Evolutionary conservation across 1,284 basidiomycete species (phyloP).

Genomic region (Ceratobasidium sp.): DNA sequence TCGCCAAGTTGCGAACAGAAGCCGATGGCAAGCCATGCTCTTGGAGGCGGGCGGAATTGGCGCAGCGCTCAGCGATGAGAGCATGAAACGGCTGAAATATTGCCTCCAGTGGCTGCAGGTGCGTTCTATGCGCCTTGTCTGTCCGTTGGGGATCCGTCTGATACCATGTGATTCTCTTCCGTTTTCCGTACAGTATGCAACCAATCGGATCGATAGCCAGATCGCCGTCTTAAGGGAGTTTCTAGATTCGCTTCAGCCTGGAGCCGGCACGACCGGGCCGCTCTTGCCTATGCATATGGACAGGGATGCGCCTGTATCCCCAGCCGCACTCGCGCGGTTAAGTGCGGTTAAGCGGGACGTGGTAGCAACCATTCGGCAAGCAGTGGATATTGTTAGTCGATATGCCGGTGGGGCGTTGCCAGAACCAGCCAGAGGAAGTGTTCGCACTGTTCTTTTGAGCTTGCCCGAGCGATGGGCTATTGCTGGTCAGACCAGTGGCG

Average conservation of each 20-base stretch:
- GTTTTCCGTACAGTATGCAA: constrained; percentile 69
- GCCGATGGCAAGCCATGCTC: constrained; percentile 81
- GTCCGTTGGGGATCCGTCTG: constrained; percentile 23
- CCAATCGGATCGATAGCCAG: constrained; percentile 83
- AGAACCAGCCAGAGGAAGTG: constrained; percentile 77
- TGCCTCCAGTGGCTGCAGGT: constrained; percentile 90
- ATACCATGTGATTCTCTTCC: constrained; percentile 21
- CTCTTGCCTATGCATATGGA: constrained; percentile 50
- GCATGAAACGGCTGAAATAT: constrained; percentile 83
- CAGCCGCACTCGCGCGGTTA: constrained; percentile 67
- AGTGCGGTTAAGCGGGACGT: constrained; percentile 78
- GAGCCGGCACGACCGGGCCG: constrained; percentile 45
- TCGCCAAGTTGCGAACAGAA: constrained; percentile 62
- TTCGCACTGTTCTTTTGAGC: constrained; percentile 79
- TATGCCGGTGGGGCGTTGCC: constrained; percentile 85
- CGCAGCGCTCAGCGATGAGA: constrained; percentile 87
- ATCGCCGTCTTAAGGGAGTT: constrained; percentile 83
- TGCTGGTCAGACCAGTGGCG: constrained; percentile 43
- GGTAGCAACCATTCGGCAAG: constrained; percentile 83
- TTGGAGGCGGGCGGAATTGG: constrained; percentile 88
- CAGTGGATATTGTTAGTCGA: constrained; percentile 84
- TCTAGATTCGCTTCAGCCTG: constrained; percentile 58
- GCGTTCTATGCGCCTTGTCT: constrained; percentile 25
- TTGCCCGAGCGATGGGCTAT: constrained; percentile 80
- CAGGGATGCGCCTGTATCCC: constrained; percentile 54